Evolutionary conservation across 1,284 basidiomycete genomes (phyloP).

Genomic region (Sphaerobolus stellatus): DNA sequence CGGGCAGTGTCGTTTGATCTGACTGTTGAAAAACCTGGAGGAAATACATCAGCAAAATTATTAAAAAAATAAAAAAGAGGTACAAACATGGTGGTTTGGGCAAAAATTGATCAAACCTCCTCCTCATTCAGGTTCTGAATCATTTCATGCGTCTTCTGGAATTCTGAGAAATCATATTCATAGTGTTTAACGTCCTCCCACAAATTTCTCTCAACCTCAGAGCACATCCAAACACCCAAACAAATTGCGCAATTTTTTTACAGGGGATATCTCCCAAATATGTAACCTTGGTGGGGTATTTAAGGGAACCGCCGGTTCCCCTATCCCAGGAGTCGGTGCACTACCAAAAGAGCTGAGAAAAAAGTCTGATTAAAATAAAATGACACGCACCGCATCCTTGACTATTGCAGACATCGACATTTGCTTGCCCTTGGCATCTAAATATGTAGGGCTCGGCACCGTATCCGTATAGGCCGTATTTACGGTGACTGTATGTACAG

Average conservation of each 20-base stretch:
- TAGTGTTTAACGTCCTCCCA: slow-evolving; percentile 8
- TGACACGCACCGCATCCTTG: slow-evolving; percentile 6
- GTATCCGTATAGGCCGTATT: too few species aligned
- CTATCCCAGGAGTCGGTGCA: slow-evolving; percentile 10
- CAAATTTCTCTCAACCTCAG: not conserved
- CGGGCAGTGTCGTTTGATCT: too few species aligned
- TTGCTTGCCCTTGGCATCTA: not conserved
- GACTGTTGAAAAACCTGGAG: too few species aligned
- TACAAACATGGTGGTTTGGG: too few species aligned
- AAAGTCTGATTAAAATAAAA: not conserved
- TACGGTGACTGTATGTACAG: too few species aligned
- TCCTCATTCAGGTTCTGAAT: too few species aligned
- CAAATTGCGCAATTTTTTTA: slow-evolving; percentile 11
- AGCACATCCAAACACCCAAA: slow-evolving; percentile 7
- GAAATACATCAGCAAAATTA: not conserved
- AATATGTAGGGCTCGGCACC: too few species aligned
- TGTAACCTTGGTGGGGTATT: slow-evolving; percentile 7
- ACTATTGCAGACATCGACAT: slow-evolving; percentile 10
- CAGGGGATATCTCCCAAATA: slow-evolving; percentile 5
- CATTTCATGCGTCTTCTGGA: not conserved
- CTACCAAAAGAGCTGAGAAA: not conserved
- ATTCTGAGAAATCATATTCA: not conserved
- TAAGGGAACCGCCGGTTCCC: slow-evolving; percentile 7
- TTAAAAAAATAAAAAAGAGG: not conserved
- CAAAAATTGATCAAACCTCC: too few species aligned